Percentiles rank a stretch among this genome's conserved stretches.
phyloP scores from a whole-genome alignment of 2,329 filamentous ascomycete species.

The Beauveria bassiana region DNA sequence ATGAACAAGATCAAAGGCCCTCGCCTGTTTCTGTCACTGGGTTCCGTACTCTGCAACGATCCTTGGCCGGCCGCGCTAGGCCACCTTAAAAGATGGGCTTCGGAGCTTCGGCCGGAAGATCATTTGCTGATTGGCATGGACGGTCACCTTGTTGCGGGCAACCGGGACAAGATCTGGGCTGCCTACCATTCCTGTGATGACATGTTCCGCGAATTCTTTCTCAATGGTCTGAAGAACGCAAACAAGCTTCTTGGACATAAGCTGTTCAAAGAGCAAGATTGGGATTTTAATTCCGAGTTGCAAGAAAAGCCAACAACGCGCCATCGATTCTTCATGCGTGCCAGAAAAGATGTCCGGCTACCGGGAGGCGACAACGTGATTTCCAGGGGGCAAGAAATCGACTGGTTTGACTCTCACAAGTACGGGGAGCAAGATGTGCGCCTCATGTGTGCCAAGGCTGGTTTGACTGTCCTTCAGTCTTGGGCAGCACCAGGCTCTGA shows the following conservation, averaged over 20 bases:
- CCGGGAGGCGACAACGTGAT: constrained; percentile 20
- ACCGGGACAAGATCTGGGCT: constrained; percentile 31
- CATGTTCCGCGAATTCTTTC: constrained; percentile 30
- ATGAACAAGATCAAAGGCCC: constrained; percentile 23
- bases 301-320: constrained; percentile 29
- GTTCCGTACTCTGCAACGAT: constrained; percentile 36
- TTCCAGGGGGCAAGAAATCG: constrained; percentile 26
- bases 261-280: constrained; percentile 29
- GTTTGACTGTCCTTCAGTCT: constrained; percentile 26
- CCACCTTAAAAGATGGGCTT: constrained; percentile 29
- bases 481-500: constrained; percentile 31
- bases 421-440: constrained; percentile 28
- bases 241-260: constrained; percentile 28
- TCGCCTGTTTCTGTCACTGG: constrained; percentile 32
- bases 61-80: constrained; percentile 27
- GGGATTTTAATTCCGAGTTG: constrained; percentile 29
- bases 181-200: constrained; percentile 31
- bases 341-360: constrained; percentile 26
- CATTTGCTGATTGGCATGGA: constrained; percentile 34
- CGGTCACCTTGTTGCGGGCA: constrained; percentile 25
- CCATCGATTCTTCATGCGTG: constrained; percentile 32
- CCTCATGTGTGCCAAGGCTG: constrained; percentile 32
- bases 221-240: constrained; percentile 31
- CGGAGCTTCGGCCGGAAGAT: constrained; percentile 26
- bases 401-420: constrained; percentile 38